Evolutionary conservation across 129 eudicot genomes (phyloP).

Genomic region (Flaveria trinervia): DNA sequence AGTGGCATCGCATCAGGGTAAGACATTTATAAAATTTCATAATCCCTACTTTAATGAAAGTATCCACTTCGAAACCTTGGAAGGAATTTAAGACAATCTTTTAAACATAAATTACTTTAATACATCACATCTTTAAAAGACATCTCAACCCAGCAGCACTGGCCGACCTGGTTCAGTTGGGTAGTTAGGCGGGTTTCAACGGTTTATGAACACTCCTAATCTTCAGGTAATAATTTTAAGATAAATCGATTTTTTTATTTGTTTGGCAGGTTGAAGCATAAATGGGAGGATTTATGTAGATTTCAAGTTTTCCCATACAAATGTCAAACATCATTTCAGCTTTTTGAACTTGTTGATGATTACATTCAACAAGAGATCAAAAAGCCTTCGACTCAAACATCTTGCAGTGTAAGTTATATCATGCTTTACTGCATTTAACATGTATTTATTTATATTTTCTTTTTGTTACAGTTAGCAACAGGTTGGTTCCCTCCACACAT

Average conservation of each 20-base stretch:
- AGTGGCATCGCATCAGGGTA: slow-evolving; percentile 52
- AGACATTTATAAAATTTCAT: slow-evolving; percentile 15
- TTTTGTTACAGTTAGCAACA: slow-evolving; percentile 51
- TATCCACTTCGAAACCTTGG: neutral
- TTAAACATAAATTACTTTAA: neutral
- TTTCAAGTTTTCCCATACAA: slow-evolving; percentile 77
- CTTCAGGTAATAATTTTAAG: neutral
- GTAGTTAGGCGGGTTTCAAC: too few relatives aligned
- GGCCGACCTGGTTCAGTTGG: too few relatives aligned
- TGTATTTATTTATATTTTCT: neutral
- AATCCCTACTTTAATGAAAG: neutral
- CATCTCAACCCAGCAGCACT: neutral
- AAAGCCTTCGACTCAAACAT: slow-evolving; percentile 53
- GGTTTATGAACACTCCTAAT: neutral
- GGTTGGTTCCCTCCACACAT: slow-evolving; percentile 77
- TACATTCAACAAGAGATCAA: slow-evolving; percentile 82
- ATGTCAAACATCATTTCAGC: slow-evolving; percentile 64
- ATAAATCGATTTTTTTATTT: neutral
- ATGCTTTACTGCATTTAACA: neutral
- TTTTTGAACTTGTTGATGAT: slow-evolving; percentile 80
- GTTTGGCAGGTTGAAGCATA: slow-evolving; percentile 52
- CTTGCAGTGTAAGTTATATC: slow-evolving; percentile 60
- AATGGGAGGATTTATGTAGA: slow-evolving; percentile 75
- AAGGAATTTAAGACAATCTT: neutral
- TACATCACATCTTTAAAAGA: neutral